Conservation (phyloP, 2,329 filamentous ascomycete species). For the Clarireedia homoeocarpa region DNA sequence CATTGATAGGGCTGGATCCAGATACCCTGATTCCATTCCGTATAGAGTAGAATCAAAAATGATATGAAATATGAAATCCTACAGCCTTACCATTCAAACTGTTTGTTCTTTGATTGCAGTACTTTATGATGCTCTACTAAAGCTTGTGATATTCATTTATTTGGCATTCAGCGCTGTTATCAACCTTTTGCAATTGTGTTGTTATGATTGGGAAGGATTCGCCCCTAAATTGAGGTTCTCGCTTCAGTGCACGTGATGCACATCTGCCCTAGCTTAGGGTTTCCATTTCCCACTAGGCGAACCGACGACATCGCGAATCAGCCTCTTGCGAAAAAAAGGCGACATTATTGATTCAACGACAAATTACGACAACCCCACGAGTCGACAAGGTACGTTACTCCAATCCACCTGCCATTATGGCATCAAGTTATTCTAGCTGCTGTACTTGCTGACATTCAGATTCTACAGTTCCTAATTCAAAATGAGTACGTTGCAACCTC, state of each 20-base stretch:
- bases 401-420: background rate
- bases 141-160: too few relatives aligned
- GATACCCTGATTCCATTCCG: background rate
- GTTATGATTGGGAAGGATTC: background rate
- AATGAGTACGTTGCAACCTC: constrained; percentile 26
- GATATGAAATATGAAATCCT: background rate
- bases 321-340: constrained; percentile 4
- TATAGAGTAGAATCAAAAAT: background rate
- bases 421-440: background rate
- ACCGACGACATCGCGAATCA: background rate
- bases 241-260: constrained; percentile 4
- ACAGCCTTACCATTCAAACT: too few relatives aligned
- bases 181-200: too few relatives aligned
- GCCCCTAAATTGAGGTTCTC: background rate
- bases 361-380: constrained; percentile 8
- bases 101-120: too few relatives aligned
- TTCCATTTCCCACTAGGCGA: constrained; percentile 2
- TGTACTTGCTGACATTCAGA: background rate
- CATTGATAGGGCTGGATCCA: background rate
- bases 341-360: constrained; percentile 5
- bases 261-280: constrained; percentile 7
- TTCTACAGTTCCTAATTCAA: constrained; percentile 25
- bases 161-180: too few relatives aligned
- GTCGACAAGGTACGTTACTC: constrained; percentile 4
- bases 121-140: too few relatives aligned